phyloP scores from a whole-genome alignment of 768 basidiomycete genomes.

The Suillus bovinus region DNA sequence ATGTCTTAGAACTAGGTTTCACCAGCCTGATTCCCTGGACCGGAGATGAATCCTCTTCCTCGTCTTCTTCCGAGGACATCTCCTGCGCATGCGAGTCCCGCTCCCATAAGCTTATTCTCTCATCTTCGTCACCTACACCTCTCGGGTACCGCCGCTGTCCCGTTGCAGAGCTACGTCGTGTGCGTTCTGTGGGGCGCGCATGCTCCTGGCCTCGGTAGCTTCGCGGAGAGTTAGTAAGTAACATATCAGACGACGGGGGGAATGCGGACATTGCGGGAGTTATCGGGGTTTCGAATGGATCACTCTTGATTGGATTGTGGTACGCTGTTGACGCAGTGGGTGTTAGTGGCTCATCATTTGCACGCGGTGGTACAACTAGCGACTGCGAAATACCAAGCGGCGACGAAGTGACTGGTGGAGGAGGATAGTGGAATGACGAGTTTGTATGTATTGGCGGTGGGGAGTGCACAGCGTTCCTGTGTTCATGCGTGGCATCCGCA shows the following conservation, averaged over 20 bases:
- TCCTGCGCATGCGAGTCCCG: constrained; percentile 26
- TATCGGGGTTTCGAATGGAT: constrained; percentile 32
- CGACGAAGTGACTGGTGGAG: constrained; percentile 22
- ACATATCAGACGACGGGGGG: constrained; percentile 22
- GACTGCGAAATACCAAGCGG: constrained; percentile 16
- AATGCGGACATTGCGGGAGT: constrained; percentile 31
- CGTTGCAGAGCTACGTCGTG: constrained; percentile 40
- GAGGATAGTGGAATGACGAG: constrained; percentile 27
- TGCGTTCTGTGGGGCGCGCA: constrained; percentile 22
- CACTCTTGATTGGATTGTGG: constrained; percentile 7
- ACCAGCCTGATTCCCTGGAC: constrained; percentile 43
- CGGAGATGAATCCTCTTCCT: not conserved
- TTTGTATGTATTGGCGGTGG: constrained; percentile 7
- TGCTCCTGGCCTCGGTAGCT: constrained; percentile 9
- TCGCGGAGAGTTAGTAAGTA: constrained; percentile 9
- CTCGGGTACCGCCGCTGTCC: constrained; percentile 48
- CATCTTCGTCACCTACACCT: constrained; percentile 58
- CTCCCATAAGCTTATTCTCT: constrained; percentile 57
- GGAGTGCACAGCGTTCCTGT: constrained; percentile 39
- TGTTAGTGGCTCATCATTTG: constrained; percentile 33
- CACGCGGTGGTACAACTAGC: constrained; percentile 24
- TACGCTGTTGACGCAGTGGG: constrained; percentile 22
- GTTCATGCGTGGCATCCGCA: constrained; percentile 48
- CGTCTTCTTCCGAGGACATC: constrained; percentile 12
- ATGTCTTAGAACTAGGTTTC: constrained; percentile 24